phyloP scores from a whole-genome alignment of 345 rosid genomes.

The thale cress (Arabidopsis thaliana) region TAIR10.1 NC_003070.9:26054501-26055000 shows the following conservation, averaged over 20 bases:
- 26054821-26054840: constrained; percentile 11
- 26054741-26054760: not conserved
- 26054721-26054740: constrained; percentile 3
- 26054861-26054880: constrained; percentile 26
- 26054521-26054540: constrained; percentile 30
- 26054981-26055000: not conserved
- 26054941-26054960: constrained; percentile 26
- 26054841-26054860: not conserved
- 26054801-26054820: constrained; percentile 13
- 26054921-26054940: constrained; percentile 27
- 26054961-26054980: constrained; percentile 12
- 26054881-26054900: constrained; percentile 31
- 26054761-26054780: constrained; percentile 10
- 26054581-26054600: not conserved
- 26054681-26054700: constrained; percentile 19
- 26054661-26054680: constrained; percentile 19
- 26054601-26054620: not conserved
- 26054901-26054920: constrained; percentile 24
- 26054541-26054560: constrained; percentile 18
- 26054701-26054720: constrained; percentile 36
- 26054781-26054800: constrained; percentile 8
- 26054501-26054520: constrained; percentile 16
- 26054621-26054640: constrained; percentile 14
- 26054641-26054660: constrained; percentile 37
- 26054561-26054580: not conserved